Base-by-base conservation (phyloP, 805 yeast species). In the Ogataea methanolica region DNA sequence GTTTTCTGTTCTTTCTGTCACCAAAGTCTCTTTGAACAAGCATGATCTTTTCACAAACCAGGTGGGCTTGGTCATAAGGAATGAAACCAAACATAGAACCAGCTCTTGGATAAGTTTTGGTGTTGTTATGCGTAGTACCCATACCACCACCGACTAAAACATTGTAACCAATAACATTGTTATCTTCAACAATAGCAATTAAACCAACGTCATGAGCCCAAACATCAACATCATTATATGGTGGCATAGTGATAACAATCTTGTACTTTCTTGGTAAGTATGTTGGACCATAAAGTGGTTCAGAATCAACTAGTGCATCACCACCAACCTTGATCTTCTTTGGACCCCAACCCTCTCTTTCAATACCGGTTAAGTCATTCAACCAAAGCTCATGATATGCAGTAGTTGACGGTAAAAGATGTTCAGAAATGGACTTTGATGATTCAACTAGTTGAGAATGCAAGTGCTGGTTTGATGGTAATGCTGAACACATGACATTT, bases 321-420 rank as follows among this genome's bases (percentile, higher is more conserved):
- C 96, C 96, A 46, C 96, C 85, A 50, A 92, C 92, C 73, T 88
- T 89, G 69, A 83, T 82, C 72, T 85, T 86, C 57, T 74, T 80
- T 44, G 95, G 95, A 43, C 94, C 96, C 31, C 31, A 26, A 36
- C 73, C 85, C 65, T 88, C 87, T 54, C 68, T 61, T 40, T 63
- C 60, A 43, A 62, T 62, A 42, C 58, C 63, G 9, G 51, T 53
- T 42, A 64, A 49, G 39, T 64, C 67, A 33, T 56, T 61, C 56
- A 92, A 76, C 98, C 98, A 92, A 59, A 92, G 88, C 70, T 92
- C 98, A 66, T 92, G 96, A 69, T 92, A 92, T 1, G 98, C 97
- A 26, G 96, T 88, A 6, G 98, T 92, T 55, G 79, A 77, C 29
- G 98, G 98, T 57, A 92, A 76, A 60, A 92, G 75, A 63, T 85